A percentile compares a stretch with the other conserved stretches of the same genome.
phyloP scores from a whole-genome alignment of 1,139 yeast species.

The Geotrichum bryndzae region DNA sequence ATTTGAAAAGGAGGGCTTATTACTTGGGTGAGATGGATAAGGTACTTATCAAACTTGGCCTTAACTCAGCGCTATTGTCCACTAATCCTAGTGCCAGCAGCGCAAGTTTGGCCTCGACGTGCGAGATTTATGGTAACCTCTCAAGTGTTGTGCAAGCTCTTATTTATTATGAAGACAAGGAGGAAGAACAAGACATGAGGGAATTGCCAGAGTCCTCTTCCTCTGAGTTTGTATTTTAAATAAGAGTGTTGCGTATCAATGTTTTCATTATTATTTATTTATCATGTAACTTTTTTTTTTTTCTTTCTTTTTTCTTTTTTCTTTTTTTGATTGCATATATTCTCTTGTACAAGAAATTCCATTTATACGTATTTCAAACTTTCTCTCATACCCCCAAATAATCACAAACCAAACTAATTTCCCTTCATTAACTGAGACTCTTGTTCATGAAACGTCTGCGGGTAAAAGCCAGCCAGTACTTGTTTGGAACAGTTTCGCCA shows the following conservation, averaged over 20 bases:
- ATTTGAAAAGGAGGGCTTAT: neutral
- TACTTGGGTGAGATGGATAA: constrained; percentile 11
- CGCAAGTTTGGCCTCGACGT: neutral
- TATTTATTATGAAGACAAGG: neutral
- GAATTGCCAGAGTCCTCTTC: neutral
- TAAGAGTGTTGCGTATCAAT: neutral
- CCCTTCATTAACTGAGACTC: constrained; percentile 35
- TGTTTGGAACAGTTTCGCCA: constrained; percentile 41
- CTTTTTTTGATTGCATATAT: neutral
- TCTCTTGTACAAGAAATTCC: neutral
- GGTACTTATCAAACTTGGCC: constrained; percentile 7
- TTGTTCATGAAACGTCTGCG: constrained; percentile 94
- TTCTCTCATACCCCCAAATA: neutral
- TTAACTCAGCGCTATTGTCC: neutral
- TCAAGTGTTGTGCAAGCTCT: neutral
- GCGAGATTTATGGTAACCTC: neutral
- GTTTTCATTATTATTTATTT: neutral
- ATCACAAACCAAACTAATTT: neutral
- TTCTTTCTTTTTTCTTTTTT: neutral
- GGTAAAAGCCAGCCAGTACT: constrained; percentile 94
- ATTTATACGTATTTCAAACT: neutral
- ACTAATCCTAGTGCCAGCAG: neutral
- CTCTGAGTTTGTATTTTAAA: neutral
- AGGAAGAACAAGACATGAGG: neutral
- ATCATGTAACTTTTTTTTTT: neutral